Evolutionary conservation across 192 early-diverging fungal genomes (phyloP).

Genomic region (Coemansia sp.): DNA sequence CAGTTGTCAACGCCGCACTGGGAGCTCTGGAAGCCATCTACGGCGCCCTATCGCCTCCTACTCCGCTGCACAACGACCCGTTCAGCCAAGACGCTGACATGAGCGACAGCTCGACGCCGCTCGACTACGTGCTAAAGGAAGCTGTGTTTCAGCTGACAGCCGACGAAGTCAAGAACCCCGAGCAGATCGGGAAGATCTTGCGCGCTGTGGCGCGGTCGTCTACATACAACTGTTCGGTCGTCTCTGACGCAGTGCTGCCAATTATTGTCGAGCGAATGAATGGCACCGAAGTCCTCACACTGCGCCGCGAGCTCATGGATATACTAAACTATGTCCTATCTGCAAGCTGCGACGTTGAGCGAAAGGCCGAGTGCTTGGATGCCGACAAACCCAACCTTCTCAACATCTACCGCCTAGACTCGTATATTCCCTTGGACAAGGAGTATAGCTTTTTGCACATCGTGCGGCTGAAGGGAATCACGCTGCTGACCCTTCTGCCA

Average conservation of each 20-base stretch:
- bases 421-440: constrained; percentile 63
- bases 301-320: constrained; percentile 63
- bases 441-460: constrained; percentile 77
- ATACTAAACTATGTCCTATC: constrained; percentile 75
- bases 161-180: constrained; percentile 70
- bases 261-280: constrained; percentile 64
- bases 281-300: constrained; percentile 56
- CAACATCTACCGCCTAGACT: constrained; percentile 68
- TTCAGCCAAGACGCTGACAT: constrained; percentile 13
- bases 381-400: constrained; percentile 80
- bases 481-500: constrained; percentile 64
- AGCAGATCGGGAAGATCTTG: constrained; percentile 68
- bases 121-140: constrained; percentile 62
- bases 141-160: constrained; percentile 59
- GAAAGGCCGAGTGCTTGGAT: constrained; percentile 59
- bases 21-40: constrained; percentile 70
- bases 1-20: constrained; percentile 70
- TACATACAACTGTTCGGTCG: constrained; percentile 51
- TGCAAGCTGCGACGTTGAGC: constrained; percentile 56
- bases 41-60: constrained; percentile 49
- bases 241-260: constrained; percentile 66
- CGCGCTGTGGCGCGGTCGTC: constrained; percentile 60
- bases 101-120: constrained; percentile 27
- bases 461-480: constrained; percentile 72
- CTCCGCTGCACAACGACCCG: constrained; percentile 2